Evolutionary conservation across 305 asterid species (phyloP), one percentile per base, ranked within the genome.

Genomic region (Fraxinus angustifolia): DNA sequence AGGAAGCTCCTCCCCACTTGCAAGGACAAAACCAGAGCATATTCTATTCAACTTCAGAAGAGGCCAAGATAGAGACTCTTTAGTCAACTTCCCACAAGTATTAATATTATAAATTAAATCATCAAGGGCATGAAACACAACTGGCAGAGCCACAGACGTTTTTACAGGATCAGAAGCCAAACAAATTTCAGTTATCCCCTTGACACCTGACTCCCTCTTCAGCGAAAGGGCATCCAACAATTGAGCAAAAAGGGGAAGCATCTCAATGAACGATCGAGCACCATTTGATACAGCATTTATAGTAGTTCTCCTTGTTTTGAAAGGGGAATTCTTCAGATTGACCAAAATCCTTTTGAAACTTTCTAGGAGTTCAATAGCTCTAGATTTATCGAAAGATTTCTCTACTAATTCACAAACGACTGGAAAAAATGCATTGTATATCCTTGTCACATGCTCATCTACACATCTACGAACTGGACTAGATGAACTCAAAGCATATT

Each of bases 1-100:
- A 83, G 99, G 99, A 86, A 95, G 98, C 89, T 95, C 99, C 91
- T 95, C 99, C 21, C 98, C 98, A 38, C 99, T 95, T 79, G 96
- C 97, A 85, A 87, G 97, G 85, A 95, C 92, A 76, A 89, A 90
- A 80, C 99, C 98, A 75, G 91, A 90, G 86, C 92, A 89, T 79
- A 93, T 76, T 87, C 98, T 90, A 85, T 95, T 93, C 79, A 91
- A 84, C 90, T 95, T 95, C 82, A 93, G 79, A 82, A 93, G 97
- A 82, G 98, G 99, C 98, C 97, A 91, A 83, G 90, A 83, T 58
- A 91, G 88, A 71, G 90, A 87, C 82, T 84, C 90, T 81, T 87
- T 88, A 60, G 83, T 90, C 79, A 91, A 87, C 81, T 58, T 87
- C 83, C 80, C 79, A 68, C 90, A 86, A 35, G 40, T 78, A 76